These are phyloP conservation scores for Chlorella sp. DNA, from an alignment of 139 green algal species.

Conservation along the genomic window DNA sequence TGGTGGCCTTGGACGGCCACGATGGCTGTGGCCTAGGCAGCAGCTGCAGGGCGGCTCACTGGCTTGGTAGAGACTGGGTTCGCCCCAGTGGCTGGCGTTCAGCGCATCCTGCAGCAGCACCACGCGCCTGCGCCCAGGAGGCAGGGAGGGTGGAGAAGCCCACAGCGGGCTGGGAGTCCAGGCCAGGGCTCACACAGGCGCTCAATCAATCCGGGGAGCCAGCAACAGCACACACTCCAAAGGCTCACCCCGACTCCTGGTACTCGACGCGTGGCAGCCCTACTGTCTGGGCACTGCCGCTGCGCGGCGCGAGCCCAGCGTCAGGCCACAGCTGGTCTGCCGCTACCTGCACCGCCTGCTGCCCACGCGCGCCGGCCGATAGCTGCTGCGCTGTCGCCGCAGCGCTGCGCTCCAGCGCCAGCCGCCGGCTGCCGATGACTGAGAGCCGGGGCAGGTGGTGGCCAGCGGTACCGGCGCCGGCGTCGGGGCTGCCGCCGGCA, in stretches of 20 bases:
- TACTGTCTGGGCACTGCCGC: not conserved
- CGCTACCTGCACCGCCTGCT: not conserved
- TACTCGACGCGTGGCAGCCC: slow-evolving; percentile 11
- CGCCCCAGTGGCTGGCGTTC: not conserved
- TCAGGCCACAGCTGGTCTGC: slow-evolving; percentile 11
- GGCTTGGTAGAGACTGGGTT: slow-evolving; percentile 12
- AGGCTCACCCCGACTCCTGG: slow-evolving; percentile 6
- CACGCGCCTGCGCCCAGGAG: slow-evolving; percentile 3
- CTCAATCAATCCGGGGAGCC: too few relatives aligned
- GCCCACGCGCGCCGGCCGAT: not conserved
- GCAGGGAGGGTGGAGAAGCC: not conserved
- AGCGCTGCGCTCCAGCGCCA: not conserved
- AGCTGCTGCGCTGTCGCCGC: not conserved
- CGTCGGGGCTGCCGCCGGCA: not conserved
- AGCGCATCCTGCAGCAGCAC: slow-evolving; percentile 11
- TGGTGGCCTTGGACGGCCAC: too few relatives aligned
- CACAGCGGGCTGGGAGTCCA: too few relatives aligned
- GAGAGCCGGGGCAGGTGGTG: not conserved
- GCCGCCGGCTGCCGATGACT: not conserved
- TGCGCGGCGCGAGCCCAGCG: not conserved
- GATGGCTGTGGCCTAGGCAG: too few relatives aligned
- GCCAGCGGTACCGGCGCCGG: too few relatives aligned
- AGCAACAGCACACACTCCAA: too few relatives aligned
- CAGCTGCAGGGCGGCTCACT: not conserved
- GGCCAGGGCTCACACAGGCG: too few relatives aligned